These are phyloP conservation scores for Allantophomopsis cytisporea DNA, from an alignment of 2,329 filamentous ascomycete genomes.

Conservation along the genomic window DNA sequence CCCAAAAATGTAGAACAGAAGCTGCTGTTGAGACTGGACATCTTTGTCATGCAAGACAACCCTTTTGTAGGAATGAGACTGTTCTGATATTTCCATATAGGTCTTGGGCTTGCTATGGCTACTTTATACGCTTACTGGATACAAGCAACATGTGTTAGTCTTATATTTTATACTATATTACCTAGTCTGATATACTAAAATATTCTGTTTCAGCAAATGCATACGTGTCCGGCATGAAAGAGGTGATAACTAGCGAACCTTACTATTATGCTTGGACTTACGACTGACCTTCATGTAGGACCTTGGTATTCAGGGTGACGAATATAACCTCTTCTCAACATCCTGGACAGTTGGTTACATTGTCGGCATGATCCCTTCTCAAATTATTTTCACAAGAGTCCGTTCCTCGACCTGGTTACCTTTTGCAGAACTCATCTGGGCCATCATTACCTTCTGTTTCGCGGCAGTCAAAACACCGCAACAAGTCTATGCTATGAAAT, in stretches of 20 bases:
- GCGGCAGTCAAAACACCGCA: conserved; percentile 13
- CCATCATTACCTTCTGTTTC: conserved; percentile 2
- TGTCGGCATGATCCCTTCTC: conserved; percentile 5
- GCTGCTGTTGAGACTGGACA: too few relatives aligned
- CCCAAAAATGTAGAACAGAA: too few relatives aligned
- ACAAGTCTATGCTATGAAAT: conserved; percentile 25
- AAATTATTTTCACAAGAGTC: conserved; percentile 12
- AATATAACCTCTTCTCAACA: conserved; percentile 24
- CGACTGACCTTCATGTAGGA: conserved; percentile 5
- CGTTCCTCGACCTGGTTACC: conserved; percentile 20
- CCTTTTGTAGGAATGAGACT: too few relatives aligned
- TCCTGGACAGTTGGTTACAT: conserved; percentile 17
- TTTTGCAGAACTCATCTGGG: conserved; percentile 1
- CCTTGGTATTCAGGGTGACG: conserved; percentile 21
- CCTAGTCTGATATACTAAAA: too few relatives aligned
- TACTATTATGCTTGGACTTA: too few relatives aligned
- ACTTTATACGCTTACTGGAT: too few relatives aligned
- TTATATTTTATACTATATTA: too few relatives aligned
- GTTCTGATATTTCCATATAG: too few relatives aligned
- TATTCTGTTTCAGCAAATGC: conserved; percentile 14
- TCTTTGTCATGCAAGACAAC: too few relatives aligned
- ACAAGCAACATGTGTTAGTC: too few relatives aligned
- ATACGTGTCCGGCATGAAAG: conserved; percentile 23
- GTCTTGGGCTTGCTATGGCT: too few relatives aligned
- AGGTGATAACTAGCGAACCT: conserved; percentile 3